A percentile compares a stretch with the other conserved stretches of the same genome.
phyloP scores from a whole-genome alignment of 345 rosid genomes.

The Moringa oleifera region DNA sequence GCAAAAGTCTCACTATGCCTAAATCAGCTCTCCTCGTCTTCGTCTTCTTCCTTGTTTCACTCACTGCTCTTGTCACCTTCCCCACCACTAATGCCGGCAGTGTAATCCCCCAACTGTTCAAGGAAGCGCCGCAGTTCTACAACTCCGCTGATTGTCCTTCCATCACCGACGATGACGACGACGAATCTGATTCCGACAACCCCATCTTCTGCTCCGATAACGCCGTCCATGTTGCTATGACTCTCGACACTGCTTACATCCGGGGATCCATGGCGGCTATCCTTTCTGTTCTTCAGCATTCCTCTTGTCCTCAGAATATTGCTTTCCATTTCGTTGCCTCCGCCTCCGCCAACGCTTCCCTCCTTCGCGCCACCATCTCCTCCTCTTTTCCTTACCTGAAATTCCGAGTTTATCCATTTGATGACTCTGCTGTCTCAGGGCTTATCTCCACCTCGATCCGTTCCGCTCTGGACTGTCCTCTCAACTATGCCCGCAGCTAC shows the following conservation, averaged over 20 bases:
- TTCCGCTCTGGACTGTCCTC: slow-evolving; percentile 78
- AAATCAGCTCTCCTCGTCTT: slow-evolving; percentile 13
- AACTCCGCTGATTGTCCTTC: slow-evolving; percentile 73
- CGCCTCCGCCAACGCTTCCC: slow-evolving; percentile 43
- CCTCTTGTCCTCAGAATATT: slow-evolving; percentile 81
- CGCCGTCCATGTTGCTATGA: slow-evolving; percentile 90
- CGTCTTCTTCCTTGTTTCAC: slow-evolving; percentile 9
- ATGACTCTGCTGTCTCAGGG: slow-evolving; percentile 53
- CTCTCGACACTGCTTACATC: slow-evolving; percentile 75
- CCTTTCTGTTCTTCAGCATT: slow-evolving; percentile 81
- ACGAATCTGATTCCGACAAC: slow-evolving; percentile 5
- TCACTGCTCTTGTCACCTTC: slow-evolving; percentile 10
- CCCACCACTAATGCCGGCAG: slow-evolving; percentile 14
- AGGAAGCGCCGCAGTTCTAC: slow-evolving; percentile 91
- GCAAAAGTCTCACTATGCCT: slow-evolving; percentile 20
- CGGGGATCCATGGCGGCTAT: slow-evolving; percentile 95
- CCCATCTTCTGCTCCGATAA: slow-evolving; percentile 53
- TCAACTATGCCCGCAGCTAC: slow-evolving; percentile 91
- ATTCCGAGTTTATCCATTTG: slow-evolving; percentile 60
- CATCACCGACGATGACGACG: slow-evolving; percentile 11
- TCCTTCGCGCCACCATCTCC: slow-evolving; percentile 55
- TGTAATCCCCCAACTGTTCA: slow-evolving; percentile 44
- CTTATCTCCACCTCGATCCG: slow-evolving; percentile 88
- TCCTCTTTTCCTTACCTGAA: slow-evolving; percentile 81
- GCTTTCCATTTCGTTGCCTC: slow-evolving; percentile 85